Evolutionary conservation across 2,329 filamentous ascomycete genomes (phyloP).

Genomic region (Ilyonectria destructans): DNA sequence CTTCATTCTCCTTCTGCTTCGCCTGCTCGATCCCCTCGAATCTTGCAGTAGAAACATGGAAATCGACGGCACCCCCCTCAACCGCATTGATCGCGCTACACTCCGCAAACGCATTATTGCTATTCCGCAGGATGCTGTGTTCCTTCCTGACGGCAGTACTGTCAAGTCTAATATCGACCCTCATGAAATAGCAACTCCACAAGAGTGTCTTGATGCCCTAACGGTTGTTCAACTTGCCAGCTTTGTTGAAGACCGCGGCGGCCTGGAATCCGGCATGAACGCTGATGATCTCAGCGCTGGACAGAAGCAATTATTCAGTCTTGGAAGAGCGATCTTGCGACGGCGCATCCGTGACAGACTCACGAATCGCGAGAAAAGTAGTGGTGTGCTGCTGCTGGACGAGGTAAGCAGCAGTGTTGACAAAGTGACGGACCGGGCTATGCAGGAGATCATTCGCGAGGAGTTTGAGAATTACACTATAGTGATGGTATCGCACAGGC

Average conservation of each 20-base stretch:
- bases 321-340: slow-evolving; percentile 72
- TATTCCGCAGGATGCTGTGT: slow-evolving; percentile 69
- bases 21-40: slow-evolving; percentile 59
- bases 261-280: slow-evolving; percentile 58
- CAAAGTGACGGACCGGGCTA: slow-evolving; percentile 57
- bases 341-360: slow-evolving; percentile 42
- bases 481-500: slow-evolving; percentile 63
- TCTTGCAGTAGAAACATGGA: slow-evolving; percentile 49
- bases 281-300: slow-evolving; percentile 69
- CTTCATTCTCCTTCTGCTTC: slow-evolving; percentile 58
- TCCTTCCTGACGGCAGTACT: slow-evolving; percentile 62
- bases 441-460: slow-evolving; percentile 59
- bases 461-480: slow-evolving; percentile 68
- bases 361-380: slow-evolving; percentile 33
- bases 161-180: slow-evolving; percentile 64
- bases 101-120: slow-evolving; percentile 67
- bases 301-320: slow-evolving; percentile 76
- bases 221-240: slow-evolving; percentile 54
- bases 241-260: slow-evolving; percentile 54
- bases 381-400: slow-evolving; percentile 58
- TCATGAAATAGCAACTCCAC: slow-evolving; percentile 47
- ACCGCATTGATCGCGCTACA: slow-evolving; percentile 57
- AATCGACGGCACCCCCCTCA: slow-evolving; percentile 61
- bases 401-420: slow-evolving; percentile 63
- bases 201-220: slow-evolving; percentile 56